Conservation (phyloP, 2,329 filamentous ascomycete genomes). For the Aspergillus cejpii region DNA sequence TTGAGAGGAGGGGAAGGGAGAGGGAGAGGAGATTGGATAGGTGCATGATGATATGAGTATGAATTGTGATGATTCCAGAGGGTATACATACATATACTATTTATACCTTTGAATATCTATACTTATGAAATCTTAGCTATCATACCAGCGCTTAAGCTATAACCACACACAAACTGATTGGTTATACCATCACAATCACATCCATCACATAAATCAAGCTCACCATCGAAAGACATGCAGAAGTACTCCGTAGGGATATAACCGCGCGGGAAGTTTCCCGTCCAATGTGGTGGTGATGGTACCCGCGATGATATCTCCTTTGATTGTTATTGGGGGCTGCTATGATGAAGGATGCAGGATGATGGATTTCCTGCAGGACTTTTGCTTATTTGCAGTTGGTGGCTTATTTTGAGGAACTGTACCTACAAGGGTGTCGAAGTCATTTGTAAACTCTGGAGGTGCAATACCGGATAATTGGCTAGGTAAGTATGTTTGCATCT, state of each 20-base stretch:
- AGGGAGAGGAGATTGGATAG: background rate
- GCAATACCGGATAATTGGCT: too few relatives aligned
- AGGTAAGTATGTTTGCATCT: too few relatives aligned
- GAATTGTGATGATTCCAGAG: background rate
- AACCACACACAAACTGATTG: background rate
- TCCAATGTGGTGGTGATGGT: background rate
- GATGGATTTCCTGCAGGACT: too few relatives aligned
- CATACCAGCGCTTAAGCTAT: background rate
- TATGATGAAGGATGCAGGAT: too few relatives aligned
- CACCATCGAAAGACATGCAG: background rate
- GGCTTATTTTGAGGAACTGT: too few relatives aligned
- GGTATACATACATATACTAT: background rate
- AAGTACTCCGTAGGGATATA: background rate
- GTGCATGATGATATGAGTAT: background rate
- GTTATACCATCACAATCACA: too few relatives aligned
- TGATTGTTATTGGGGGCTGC: too few relatives aligned
- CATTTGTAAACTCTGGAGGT: too few relatives aligned
- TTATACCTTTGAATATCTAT: background rate
- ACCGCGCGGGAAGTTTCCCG: background rate
- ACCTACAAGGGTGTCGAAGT: too few relatives aligned
- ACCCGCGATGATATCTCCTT: background rate
- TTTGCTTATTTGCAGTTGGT: too few relatives aligned
- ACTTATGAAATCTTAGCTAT: background rate
- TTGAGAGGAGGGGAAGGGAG: background rate
- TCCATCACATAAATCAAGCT: background rate